These are phyloP conservation scores for Thraustotheca clavata DNA, from an alignment of 352 stramenopile species.

Conservation along the genomic window DNA sequence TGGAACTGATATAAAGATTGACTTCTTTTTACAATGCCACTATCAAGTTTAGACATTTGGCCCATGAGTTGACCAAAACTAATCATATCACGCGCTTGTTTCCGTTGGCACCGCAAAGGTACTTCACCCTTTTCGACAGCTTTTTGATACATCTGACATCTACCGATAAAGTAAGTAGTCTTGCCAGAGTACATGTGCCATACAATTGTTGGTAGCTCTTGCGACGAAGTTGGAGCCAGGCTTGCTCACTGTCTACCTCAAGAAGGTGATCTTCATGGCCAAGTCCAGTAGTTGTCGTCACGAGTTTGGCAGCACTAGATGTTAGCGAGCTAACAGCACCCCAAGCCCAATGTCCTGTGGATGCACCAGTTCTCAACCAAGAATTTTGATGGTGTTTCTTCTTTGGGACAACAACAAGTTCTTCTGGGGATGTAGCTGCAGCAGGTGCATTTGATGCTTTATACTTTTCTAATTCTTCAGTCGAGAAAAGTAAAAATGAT, in stretches of 20 bases:
- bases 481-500: conserved; percentile 65
- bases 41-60: conserved; percentile 61
- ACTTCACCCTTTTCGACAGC: conserved; percentile 52
- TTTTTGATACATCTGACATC: conserved; percentile 34
- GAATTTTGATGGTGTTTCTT: neutral
- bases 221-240: conserved; percentile 12
- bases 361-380: conserved; percentile 1
- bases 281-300: conserved; percentile 54
- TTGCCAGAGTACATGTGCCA: neutral
- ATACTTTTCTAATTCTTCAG: conserved; percentile 65
- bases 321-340: conserved; percentile 62
- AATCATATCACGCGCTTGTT: conserved; percentile 59
- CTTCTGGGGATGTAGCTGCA: neutral
- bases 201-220: conserved; percentile 21
- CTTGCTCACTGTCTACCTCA: conserved; percentile 13
- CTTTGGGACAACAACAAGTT: neutral
- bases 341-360: conserved; percentile 30
- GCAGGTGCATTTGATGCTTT: conserved; percentile 22
- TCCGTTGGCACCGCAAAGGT: conserved; percentile 46
- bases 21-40: conserved; percentile 31
- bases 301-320: conserved; percentile 61
- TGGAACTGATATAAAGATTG: conserved; percentile 1
- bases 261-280: conserved; percentile 16
- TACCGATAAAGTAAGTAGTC: neutral
- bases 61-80: conserved; percentile 62